Evolutionary conservation across 1,284 basidiomycete genomes (phyloP), one percentile per base, ranked within the genome.

Genomic region (Boletus sp.): DNA sequence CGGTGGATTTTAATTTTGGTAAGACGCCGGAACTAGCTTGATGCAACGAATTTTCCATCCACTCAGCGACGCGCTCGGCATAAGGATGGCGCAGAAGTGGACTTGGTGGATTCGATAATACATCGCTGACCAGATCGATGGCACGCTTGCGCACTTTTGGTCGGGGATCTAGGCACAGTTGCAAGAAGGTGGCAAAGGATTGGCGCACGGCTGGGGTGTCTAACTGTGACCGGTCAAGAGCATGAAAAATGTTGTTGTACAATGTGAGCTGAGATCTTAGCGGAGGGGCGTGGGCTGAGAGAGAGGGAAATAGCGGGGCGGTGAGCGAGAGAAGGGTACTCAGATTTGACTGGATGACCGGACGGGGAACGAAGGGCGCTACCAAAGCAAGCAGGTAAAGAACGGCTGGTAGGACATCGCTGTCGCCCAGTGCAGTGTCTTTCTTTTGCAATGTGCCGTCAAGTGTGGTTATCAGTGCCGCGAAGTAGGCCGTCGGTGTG

Each of bases 61-160:
- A 97, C 51, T 90, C 85, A 13, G 84, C 81, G 14, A 86, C 89
- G 56, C 77, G 78, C 54, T 82, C 82, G 4, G 81, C 79, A 71
- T 95, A 99, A 0, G 95, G 94, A 71, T 98, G 95, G 8, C 78
- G 72, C 5, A 80, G 57, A 35, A 88, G 73, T 0, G 93, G 93
- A 5, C 82, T 73, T 1, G 91, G 87, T 13, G 93, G 91, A 12
- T 77, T 76, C 5, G 76, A 72, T 23, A 94, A 74, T 4, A 94
- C 75, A 56, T 90, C 84, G 54, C 77, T 78, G 34, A 99, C 78
- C 19, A 91, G 80, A 58, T 97, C 93, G 48, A 88, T 87, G 8
- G 95, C 94, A 55, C 86, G 82, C 69, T 84, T 94, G 49, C 96
- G 82, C 40, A 99, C 92, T 72, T 99, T 98, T 30, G 96, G 95